These are phyloP conservation scores for Daldinia sp. DNA, from an alignment of 2,329 filamentous ascomycete species.

Conservation along the genomic window DNA sequence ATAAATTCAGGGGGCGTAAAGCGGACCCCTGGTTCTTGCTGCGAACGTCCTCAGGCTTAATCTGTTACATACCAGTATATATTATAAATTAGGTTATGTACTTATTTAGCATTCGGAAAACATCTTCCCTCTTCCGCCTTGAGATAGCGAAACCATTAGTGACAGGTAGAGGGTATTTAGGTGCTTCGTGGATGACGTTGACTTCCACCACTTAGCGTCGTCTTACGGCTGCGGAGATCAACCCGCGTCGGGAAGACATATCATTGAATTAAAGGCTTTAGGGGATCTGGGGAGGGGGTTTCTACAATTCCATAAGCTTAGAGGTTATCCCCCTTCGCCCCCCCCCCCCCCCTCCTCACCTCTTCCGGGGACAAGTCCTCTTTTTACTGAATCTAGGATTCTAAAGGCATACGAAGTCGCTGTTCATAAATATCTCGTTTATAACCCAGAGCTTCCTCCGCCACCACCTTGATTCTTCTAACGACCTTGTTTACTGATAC, in stretches of 20 bases:
- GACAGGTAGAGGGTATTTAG: too few relatives aligned
- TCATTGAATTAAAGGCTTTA: conserved; percentile 3
- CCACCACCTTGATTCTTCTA: not conserved
- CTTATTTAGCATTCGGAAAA: not conserved
- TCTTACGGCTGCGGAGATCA: conserved; percentile 8
- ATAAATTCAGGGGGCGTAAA: conserved; percentile 9
- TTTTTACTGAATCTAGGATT: not conserved
- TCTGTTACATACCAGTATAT: not conserved
- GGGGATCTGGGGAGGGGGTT: not conserved
- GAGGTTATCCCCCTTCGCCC: not conserved
- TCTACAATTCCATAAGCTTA: conserved; percentile 9
- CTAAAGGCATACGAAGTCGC: not conserved
- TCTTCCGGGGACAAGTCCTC: not conserved
- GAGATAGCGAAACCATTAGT: not conserved
- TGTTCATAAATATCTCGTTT: conserved; percentile 14
- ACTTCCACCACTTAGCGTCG: not conserved
- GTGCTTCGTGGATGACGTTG: not conserved
- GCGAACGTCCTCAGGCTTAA: conserved; percentile 2
- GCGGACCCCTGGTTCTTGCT: conserved; percentile 9
- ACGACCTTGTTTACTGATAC: not conserved
- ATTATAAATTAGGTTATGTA: not conserved
- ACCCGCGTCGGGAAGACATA: not conserved
- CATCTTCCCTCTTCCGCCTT: not conserved
- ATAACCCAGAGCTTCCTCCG: not conserved
- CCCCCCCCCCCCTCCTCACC: not conserved